Conservation (phyloP, 2,329 filamentous ascomycete species). For the Cladophialophora chaetospira region DNA sequence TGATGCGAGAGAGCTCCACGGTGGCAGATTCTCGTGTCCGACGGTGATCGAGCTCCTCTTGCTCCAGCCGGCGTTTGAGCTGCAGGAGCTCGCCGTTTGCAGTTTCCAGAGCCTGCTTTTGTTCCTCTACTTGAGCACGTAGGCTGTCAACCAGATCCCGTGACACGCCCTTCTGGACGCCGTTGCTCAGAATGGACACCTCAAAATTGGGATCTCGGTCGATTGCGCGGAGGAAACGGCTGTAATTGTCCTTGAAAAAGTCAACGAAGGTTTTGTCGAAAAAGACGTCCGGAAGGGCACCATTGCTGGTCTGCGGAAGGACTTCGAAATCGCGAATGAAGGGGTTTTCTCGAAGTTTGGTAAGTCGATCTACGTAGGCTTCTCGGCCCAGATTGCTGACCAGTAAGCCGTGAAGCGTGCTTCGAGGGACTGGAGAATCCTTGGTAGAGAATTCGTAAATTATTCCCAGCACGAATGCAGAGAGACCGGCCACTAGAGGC, state of each 20-base stretch:
- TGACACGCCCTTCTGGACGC: slow-evolving; percentile 86
- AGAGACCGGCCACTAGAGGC: slow-evolving; percentile 75
- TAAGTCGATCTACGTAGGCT: slow-evolving; percentile 80
- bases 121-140: slow-evolving; percentile 74
- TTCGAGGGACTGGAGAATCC: slow-evolving; percentile 84
- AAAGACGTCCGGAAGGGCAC: slow-evolving; percentile 73
- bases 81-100: slow-evolving; percentile 58
- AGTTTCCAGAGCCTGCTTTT: slow-evolving; percentile 61
- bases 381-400: slow-evolving; percentile 77
- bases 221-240: slow-evolving; percentile 77
- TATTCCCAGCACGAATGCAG: slow-evolving; percentile 80
- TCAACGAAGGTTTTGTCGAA: slow-evolving; percentile 87
- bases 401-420: slow-evolving; percentile 77
- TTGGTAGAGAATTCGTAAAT: slow-evolving; percentile 97
- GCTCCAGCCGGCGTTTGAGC: slow-evolving; percentile 60
- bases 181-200: slow-evolving; percentile 75
- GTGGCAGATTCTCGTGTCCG: slow-evolving; percentile 62
- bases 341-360: slow-evolving; percentile 73
- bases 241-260: slow-evolving; percentile 95
- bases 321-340: slow-evolving; percentile 89
- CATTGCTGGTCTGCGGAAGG: slow-evolving; percentile 62
- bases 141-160: slow-evolving; percentile 87
- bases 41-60: slow-evolving; percentile 73
- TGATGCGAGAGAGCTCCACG: slow-evolving; percentile 60
- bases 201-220: slow-evolving; percentile 90